Conservation (phyloP, 2,329 filamentous ascomycete genomes). For the Colletotrichum australisinense region DNA sequence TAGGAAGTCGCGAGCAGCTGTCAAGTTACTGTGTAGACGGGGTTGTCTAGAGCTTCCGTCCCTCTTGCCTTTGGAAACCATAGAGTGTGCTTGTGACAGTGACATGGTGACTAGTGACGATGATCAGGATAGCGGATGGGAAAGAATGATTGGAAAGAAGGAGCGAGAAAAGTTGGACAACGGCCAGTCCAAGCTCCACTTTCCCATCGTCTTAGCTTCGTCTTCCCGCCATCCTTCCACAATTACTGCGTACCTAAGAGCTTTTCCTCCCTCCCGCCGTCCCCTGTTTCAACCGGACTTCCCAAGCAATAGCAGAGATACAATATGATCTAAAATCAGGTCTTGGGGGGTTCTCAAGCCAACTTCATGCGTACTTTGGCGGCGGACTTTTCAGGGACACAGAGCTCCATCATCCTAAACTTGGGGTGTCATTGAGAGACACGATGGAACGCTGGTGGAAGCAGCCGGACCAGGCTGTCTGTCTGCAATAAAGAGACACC, state of each 20-base stretch:
- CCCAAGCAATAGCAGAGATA: conserved; percentile 19
- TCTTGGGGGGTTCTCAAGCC: conserved; percentile 11
- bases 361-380: conserved; percentile 8
- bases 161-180: conserved; percentile 5
- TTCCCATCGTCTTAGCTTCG: conserved; percentile 14
- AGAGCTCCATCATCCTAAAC: conserved; percentile 9
- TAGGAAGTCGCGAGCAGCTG: background rate
- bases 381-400: conserved; percentile 15
- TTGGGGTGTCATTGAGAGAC: conserved; percentile 19
- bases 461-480: conserved; percentile 12
- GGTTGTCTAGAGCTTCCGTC: background rate
- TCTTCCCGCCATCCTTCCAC: conserved; percentile 28
- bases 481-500: background rate
- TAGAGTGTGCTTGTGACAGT: background rate
- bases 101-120: background rate
- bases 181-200: background rate
- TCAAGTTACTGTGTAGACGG: background rate
- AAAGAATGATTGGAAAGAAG: background rate
- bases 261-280: too few relatives aligned
- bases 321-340: conserved; percentile 30
- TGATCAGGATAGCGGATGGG: background rate
- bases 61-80: background rate
- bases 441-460: conserved; percentile 26
- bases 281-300: conserved; percentile 15
- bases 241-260: background rate